phyloP scores from a whole-genome alignment of 352 stramenopile species.

The Pythium sukuiense region DNA sequence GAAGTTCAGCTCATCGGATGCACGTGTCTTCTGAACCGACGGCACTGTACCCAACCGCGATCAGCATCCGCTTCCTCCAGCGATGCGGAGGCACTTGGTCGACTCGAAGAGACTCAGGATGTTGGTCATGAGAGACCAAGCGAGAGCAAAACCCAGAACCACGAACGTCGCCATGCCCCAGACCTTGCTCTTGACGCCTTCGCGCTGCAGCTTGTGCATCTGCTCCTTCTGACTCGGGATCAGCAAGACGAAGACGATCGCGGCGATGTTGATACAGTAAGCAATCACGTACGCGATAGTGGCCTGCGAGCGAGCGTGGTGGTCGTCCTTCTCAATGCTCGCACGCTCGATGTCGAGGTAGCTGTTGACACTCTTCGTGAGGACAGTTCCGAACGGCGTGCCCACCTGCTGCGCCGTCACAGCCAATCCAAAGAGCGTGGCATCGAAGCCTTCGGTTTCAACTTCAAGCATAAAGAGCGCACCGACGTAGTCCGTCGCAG shows the following conservation, averaged over 20 bases:
- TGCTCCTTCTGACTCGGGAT: slow-evolving; percentile 28
- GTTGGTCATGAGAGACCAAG: slow-evolving; percentile 34
- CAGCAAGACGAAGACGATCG: slow-evolving; percentile 27
- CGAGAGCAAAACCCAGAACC: slow-evolving; percentile 20
- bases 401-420: slow-evolving; percentile 22
- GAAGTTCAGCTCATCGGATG: too few species aligned
- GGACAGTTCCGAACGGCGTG: slow-evolving; percentile 21
- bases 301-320: slow-evolving; percentile 20
- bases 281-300: slow-evolving; percentile 27
- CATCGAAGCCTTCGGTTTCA: slow-evolving; percentile 24
- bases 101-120: slow-evolving; percentile 27
- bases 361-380: slow-evolving; percentile 22
- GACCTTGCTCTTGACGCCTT: slow-evolving; percentile 3
- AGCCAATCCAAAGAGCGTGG: slow-evolving; percentile 28
- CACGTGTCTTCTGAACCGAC: too few species aligned
- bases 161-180: slow-evolving; percentile 13
- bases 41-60: too few species aligned
- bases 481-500: slow-evolving; percentile 23
- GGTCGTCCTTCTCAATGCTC: slow-evolving; percentile 18
- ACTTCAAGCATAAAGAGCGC: slow-evolving; percentile 28
- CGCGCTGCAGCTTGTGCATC: slow-evolving; percentile 26
- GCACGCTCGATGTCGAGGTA: slow-evolving; percentile 24
- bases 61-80: slow-evolving; percentile 26
- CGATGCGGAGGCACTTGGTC: slow-evolving; percentile 31
- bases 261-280: slow-evolving; percentile 27